Conservation (phyloP, 768 basidiomycete genomes). For the Pleurotus salmoneostramineus region DNA sequence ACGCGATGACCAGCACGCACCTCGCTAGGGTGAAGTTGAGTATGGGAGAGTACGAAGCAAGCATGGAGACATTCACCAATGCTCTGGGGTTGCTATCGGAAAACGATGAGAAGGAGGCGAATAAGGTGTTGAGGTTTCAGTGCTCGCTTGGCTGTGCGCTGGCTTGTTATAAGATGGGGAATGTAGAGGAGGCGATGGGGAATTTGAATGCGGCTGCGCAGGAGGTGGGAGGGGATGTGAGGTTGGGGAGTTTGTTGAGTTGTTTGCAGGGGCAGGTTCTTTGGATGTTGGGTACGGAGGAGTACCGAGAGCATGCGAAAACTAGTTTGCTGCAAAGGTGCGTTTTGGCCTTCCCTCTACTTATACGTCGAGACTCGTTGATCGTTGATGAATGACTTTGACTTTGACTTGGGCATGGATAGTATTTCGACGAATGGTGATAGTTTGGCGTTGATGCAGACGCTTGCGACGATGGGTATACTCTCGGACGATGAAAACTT, state of each 20-base stretch:
- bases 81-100: constrained; percentile 66
- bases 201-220: constrained; percentile 66
- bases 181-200: constrained; percentile 59
- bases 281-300: constrained; percentile 78
- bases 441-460: constrained; percentile 77
- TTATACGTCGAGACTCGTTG: neutral
- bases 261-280: constrained; percentile 82
- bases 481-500: constrained; percentile 74
- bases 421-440: constrained; percentile 79
- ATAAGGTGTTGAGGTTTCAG: constrained; percentile 50
- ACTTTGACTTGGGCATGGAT: too few species aligned
- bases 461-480: constrained; percentile 87
- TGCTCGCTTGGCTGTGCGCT: constrained; percentile 70
- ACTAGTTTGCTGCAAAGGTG: constrained; percentile 80
- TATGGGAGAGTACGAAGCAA: constrained; percentile 49
- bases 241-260: constrained; percentile 61
- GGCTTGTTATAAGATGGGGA: constrained; percentile 60
- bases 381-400: too few species aligned
- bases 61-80: constrained; percentile 68
- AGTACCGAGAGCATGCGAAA: constrained; percentile 75
- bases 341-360: constrained; percentile 15
- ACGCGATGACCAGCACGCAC: constrained; percentile 77
- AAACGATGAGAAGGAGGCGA: constrained; percentile 31
- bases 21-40: constrained; percentile 76
- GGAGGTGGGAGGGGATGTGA: constrained; percentile 41